Percentiles rank a stretch among this genome's conserved stretches.
These are phyloP conservation scores for Neofusicoccum sp. DNA, from an alignment of 2,329 filamentous ascomycete species.

Conservation along the genomic window DNA sequence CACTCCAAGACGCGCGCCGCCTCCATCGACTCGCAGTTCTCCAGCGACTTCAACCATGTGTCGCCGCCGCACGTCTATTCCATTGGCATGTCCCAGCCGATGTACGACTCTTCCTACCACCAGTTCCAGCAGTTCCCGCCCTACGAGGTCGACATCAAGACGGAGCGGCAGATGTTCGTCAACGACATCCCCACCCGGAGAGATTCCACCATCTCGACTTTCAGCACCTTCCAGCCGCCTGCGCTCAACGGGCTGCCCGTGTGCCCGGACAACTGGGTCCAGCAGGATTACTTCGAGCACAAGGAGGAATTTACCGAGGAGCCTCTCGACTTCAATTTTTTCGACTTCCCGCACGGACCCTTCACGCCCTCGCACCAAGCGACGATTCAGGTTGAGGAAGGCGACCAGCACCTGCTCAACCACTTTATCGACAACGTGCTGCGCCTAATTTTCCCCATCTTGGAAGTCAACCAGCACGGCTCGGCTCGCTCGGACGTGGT, in stretches of 20 bases:
- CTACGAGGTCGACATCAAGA: constrained; percentile 95
- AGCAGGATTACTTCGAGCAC: constrained; percentile 67
- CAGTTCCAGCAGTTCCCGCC: constrained; percentile 61
- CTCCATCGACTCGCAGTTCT: constrained; percentile 78
- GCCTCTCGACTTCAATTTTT: constrained; percentile 70
- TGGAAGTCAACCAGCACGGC: constrained; percentile 85
- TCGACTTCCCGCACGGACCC: constrained; percentile 73
- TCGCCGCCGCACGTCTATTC: constrained; percentile 56
- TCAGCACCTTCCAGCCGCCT: constrained; percentile 84
- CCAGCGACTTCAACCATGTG: constrained; percentile 65
- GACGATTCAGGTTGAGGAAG: constrained; percentile 75
- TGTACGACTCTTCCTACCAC: constrained; percentile 33
- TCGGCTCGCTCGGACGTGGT: constrained; percentile 78
- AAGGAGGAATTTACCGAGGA: constrained; percentile 63
- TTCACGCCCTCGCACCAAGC: constrained; percentile 64
- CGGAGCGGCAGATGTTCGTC: constrained; percentile 89
- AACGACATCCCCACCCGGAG: constrained; percentile 82
- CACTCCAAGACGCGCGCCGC: constrained; percentile 70
- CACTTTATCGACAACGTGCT: constrained; percentile 89
- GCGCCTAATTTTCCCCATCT: constrained; percentile 84
- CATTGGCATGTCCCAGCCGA: constrained; percentile 57
- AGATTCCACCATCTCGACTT: constrained; percentile 87
- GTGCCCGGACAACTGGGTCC: constrained; percentile 69
- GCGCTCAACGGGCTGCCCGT: constrained; percentile 64
- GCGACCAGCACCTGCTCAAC: constrained; percentile 80